phyloP scores from a whole-genome alignment of 129 eudicot species.

The Scalesia atractyloides region DNA sequence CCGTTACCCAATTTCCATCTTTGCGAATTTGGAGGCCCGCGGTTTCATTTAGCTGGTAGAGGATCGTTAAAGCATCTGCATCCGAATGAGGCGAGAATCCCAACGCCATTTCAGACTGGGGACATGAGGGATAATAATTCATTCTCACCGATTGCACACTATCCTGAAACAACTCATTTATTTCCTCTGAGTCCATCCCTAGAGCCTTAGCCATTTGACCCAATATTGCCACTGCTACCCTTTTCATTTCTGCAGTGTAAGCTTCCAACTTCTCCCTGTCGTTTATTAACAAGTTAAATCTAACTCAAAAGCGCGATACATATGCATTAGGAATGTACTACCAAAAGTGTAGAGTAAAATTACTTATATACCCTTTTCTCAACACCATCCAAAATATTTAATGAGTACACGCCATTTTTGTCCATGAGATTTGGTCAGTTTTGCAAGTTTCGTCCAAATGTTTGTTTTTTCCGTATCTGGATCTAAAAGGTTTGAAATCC shows the following conservation, averaged over 20 bases:
- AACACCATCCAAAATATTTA: too few species aligned
- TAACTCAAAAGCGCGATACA: too few species aligned
- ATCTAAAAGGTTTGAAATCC: too few species aligned
- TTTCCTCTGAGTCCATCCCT: slow-evolving; percentile 21
- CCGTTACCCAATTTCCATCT: slow-evolving; percentile 29
- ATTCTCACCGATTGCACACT: slow-evolving; percentile 28
- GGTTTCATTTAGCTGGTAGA: slow-evolving; percentile 20
- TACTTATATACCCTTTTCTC: too few species aligned
- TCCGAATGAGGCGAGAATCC: slow-evolving; percentile 32
- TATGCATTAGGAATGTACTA: too few species aligned
- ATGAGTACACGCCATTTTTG: too few species aligned
- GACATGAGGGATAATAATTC: slow-evolving; percentile 29
- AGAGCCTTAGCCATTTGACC: slow-evolving; percentile 29
- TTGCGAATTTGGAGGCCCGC: slow-evolving; percentile 27
- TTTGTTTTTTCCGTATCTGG: too few species aligned
- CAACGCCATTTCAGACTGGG: slow-evolving; percentile 23
- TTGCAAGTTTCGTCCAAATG: too few species aligned
- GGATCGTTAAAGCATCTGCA: slow-evolving; percentile 30
- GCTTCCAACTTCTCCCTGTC: slow-evolving; percentile 25
- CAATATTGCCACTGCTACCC: slow-evolving; percentile 18
- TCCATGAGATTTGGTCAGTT: too few species aligned
- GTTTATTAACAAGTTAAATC: background rate
- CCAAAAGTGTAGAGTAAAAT: too few species aligned
- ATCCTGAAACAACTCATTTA: slow-evolving; percentile 16
- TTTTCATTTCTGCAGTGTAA: slow-evolving; percentile 21